Conservation (phyloP, 805 yeast genomes). For the Starmerella geochares region DNA sequence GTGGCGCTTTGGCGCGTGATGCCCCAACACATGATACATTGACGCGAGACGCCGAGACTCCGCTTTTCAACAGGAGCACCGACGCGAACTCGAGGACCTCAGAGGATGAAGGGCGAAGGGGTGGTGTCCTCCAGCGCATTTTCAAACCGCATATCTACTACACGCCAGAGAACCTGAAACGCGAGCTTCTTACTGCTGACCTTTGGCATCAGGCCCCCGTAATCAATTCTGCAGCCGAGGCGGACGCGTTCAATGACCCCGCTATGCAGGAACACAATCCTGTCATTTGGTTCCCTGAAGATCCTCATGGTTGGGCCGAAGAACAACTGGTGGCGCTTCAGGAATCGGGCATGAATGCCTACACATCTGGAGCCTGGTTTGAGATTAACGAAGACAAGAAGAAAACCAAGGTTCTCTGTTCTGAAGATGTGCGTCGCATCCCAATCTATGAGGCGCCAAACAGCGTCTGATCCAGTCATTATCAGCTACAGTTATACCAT, state of each 20-base stretch:
- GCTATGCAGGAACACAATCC: conserved; percentile 61
- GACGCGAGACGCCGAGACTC: not conserved
- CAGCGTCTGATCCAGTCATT: not conserved
- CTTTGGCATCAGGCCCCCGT: conserved; percentile 25
- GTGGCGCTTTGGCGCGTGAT: not conserved
- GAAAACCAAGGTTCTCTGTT: conserved; percentile 20
- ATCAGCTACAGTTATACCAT: not conserved
- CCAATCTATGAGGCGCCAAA: conserved; percentile 22
- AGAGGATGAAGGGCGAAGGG: not conserved
- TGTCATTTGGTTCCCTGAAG: conserved; percentile 84
- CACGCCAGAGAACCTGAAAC: conserved; percentile 30
- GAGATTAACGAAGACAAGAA: conserved; percentile 30
- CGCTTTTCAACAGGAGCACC: conserved; percentile 22
- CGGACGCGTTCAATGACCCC: conserved; percentile 69
- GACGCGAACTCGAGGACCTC: not conserved
- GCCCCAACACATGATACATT: not conserved
- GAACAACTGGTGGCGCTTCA: conserved; percentile 46
- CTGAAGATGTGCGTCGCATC: conserved; percentile 17
- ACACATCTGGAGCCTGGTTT: conserved; percentile 59
- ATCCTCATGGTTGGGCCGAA: conserved; percentile 71
- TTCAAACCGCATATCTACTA: conserved; percentile 47
- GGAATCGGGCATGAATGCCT: conserved; percentile 45
- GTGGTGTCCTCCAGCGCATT: conserved; percentile 38
- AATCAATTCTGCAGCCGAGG: conserved; percentile 36
- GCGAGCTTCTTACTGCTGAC: conserved; percentile 26